Conservation (phyloP, 257 asterid species). For the Coffea eugenioides region DNA sequence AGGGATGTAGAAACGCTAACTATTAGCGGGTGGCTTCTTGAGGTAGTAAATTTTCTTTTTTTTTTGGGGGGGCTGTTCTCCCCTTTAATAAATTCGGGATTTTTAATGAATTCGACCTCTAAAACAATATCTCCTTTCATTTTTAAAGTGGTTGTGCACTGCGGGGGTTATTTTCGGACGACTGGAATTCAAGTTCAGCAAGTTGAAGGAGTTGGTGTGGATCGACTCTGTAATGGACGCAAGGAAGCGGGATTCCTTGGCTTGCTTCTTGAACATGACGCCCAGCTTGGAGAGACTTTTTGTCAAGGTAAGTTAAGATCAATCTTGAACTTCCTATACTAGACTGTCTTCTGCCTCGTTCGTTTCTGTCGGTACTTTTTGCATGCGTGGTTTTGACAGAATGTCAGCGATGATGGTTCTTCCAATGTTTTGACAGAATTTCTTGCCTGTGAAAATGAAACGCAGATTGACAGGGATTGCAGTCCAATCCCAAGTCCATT, state of each 20-base stretch:
- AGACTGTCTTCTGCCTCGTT: too few relatives aligned
- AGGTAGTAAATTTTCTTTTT: not conserved
- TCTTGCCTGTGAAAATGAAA: too few relatives aligned
- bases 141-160: not conserved
- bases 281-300: not conserved
- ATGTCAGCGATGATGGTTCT: too few relatives aligned
- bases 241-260: conserved; percentile 1
- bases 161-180: not conserved
- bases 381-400: too few relatives aligned
- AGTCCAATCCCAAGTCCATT: not conserved
- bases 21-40: conserved; percentile 1
- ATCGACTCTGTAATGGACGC: not conserved
- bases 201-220: not conserved
- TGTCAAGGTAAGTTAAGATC: not conserved
- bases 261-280: not conserved
- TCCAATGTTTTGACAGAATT: too few relatives aligned
- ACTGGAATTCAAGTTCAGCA: not conserved
- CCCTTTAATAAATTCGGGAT: too few relatives aligned
- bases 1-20: not conserved
- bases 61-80: too few relatives aligned
- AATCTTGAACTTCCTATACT: too few relatives aligned
- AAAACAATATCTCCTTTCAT: not conserved
- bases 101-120: too few relatives aligned
- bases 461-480: not conserved
- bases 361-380: too few relatives aligned